phyloP scores from a whole-genome alignment of 2,329 filamentous ascomycete genomes.

The Cladosporium sp. region DNA sequence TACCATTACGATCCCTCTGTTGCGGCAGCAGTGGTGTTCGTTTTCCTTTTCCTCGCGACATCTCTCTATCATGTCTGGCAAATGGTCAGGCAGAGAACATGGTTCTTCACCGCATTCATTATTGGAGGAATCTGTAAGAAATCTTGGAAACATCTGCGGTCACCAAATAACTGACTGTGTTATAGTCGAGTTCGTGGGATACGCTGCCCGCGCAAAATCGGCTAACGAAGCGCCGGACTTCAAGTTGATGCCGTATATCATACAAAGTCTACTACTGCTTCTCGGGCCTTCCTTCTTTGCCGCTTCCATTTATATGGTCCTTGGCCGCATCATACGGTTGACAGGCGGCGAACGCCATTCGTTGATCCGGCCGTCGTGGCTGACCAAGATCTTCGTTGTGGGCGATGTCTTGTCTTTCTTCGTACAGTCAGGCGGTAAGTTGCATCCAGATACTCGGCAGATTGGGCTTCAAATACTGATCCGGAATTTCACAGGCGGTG shows the following conservation, averaged over 20 bases:
- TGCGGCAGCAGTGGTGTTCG: background rate
- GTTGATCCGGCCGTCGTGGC: slow-evolving; percentile 45
- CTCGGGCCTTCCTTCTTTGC: slow-evolving; percentile 53
- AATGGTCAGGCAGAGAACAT: slow-evolving; percentile 48
- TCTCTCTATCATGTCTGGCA: slow-evolving; percentile 20
- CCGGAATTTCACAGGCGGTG: background rate
- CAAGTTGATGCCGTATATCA: slow-evolving; percentile 27
- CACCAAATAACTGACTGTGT: background rate
- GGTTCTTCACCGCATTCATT: slow-evolving; percentile 53
- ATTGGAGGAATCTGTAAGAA: slow-evolving; percentile 37
- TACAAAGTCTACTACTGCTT: slow-evolving; percentile 44
- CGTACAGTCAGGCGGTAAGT: slow-evolving; percentile 45
- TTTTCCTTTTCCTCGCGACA: background rate
- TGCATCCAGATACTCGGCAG: background rate
- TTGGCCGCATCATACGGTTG: slow-evolving; percentile 50
- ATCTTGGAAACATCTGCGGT: too few species aligned
- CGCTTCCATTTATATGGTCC: slow-evolving; percentile 56
- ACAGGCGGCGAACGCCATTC: slow-evolving; percentile 43
- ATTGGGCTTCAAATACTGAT: background rate
- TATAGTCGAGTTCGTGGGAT: slow-evolving; percentile 1
- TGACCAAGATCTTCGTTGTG: slow-evolving; percentile 58
- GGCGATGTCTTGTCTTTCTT: slow-evolving; percentile 58
- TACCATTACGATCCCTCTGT: slow-evolving; percentile 4
- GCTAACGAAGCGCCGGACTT: background rate
- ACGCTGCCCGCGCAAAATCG: background rate